These are phyloP conservation scores for Saturnispora mendoncae DNA, from an alignment of 805 yeast species.

Conservation along the genomic window DNA sequence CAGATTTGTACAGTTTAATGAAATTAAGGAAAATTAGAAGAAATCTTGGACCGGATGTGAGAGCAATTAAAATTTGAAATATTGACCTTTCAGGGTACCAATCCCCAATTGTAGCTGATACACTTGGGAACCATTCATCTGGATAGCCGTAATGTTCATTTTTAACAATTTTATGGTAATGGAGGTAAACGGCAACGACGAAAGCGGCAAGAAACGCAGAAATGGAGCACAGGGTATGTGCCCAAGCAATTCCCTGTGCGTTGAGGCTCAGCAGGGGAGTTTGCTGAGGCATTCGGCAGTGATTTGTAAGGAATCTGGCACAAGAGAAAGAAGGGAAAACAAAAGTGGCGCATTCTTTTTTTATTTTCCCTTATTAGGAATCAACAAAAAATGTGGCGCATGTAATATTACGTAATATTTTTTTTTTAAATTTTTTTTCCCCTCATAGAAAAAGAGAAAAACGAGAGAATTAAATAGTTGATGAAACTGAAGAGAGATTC, in stretches of 20 bases:
- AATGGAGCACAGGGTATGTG: conserved; percentile 65
- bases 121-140: conserved; percentile 98
- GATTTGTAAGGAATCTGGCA: too few species aligned
- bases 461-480: too few species aligned
- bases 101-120: conserved; percentile 95
- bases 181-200: conserved; percentile 63
- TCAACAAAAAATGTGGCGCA: background rate
- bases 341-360: too few species aligned
- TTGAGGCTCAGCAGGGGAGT: conserved; percentile 33
- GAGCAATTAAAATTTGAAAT: conserved; percentile 84
- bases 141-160: conserved; percentile 88
- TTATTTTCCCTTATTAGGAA: too few species aligned
- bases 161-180: conserved; percentile 79
- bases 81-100: conserved; percentile 91
- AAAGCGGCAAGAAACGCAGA: conserved; percentile 73
- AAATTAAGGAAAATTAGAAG: conserved; percentile 46
- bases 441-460: too few species aligned
- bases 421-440: too few species aligned
- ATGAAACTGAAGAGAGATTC: background rate
- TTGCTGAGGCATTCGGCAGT: background rate
- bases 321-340: too few species aligned
- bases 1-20: conserved; percentile 34
- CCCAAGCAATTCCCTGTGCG: conserved; percentile 58
- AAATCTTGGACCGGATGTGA: conserved; percentile 91
- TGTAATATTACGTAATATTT: too few species aligned